These are phyloP conservation scores for Carex parvula DNA, from an alignment of 176 grass and related monocot species.

Conservation along the genomic window DNA sequence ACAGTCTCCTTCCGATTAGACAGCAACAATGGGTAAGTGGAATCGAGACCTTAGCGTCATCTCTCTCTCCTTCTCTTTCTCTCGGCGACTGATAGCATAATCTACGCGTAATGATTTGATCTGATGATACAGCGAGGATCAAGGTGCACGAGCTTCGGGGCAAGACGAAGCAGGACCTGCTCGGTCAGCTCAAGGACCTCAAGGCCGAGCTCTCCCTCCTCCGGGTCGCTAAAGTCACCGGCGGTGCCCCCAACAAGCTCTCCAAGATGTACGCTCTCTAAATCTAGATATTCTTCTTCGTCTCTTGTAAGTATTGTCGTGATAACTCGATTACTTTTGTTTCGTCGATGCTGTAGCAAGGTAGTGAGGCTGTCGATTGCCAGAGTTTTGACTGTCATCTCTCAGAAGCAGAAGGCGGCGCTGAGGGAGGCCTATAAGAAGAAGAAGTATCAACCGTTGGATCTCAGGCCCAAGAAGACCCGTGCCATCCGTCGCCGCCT, in stretches of 20 bases:
- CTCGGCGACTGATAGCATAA: too few relatives aligned
- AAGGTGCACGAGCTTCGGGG: constrained; percentile 81
- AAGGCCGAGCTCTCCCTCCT: constrained; percentile 88
- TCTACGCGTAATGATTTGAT: not conserved
- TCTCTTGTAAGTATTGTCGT: not conserved
- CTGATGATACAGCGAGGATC: constrained; percentile 46
- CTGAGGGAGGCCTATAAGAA: constrained; percentile 78
- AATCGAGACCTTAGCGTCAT: not conserved
- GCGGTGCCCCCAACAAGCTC: constrained; percentile 89
- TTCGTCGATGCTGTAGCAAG: constrained; percentile 39
- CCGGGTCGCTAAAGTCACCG: constrained; percentile 89
- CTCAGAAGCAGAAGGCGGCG: constrained; percentile 78
- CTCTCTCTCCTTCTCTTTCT: not conserved
- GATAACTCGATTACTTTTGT: not conserved
- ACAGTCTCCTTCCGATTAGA: not conserved
- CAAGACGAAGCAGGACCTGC: constrained; percentile 64
- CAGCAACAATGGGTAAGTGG: constrained; percentile 47
- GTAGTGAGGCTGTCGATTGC: constrained; percentile 76
- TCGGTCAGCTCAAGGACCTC: constrained; percentile 66
- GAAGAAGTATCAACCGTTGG: constrained; percentile 55
- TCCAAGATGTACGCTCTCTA: constrained; percentile 59
- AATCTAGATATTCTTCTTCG: not conserved
- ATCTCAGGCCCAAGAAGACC: constrained; percentile 88
- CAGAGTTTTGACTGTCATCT: constrained; percentile 67
- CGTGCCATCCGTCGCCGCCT: constrained; percentile 74